phyloP scores from a whole-genome alignment of 345 rosid species.

The Durio zibethinus region DNA sequence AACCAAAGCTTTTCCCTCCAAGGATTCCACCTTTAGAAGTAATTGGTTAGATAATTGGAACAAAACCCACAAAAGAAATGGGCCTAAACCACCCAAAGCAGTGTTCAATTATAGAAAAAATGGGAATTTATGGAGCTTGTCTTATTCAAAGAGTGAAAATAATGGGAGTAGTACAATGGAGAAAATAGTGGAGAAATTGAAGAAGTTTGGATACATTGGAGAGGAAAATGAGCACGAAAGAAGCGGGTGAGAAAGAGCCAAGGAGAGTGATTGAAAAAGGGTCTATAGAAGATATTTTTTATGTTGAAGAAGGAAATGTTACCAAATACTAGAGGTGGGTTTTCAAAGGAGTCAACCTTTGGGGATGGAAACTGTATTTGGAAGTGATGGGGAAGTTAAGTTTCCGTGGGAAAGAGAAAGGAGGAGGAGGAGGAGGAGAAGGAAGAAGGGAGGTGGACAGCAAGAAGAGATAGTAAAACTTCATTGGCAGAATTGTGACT shows the following conservation, averaged over 20 bases:
- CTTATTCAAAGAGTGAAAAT: conserved; percentile 26
- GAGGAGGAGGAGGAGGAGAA: conserved; percentile 34
- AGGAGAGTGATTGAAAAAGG: conserved; percentile 68
- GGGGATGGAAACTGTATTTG: conserved; percentile 36
- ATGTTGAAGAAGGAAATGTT: conserved; percentile 60
- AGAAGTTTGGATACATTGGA: conserved; percentile 59
- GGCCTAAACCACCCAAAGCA: conserved; percentile 40
- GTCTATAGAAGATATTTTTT: conserved; percentile 67
- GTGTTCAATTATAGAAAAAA: conserved; percentile 45
- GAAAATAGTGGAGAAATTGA: conserved; percentile 77
- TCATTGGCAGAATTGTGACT: conserved; percentile 69
- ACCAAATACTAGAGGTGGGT: conserved; percentile 65
- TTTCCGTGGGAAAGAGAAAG: conserved; percentile 84
- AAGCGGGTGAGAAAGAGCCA: conserved; percentile 13
- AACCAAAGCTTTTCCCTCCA: conserved; percentile 19
- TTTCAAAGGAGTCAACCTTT: conserved; percentile 47
- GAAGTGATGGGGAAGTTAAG: conserved; percentile 49
- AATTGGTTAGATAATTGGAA: conserved; percentile 62
- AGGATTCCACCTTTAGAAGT: conserved; percentile 20
- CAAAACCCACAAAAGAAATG: conserved; percentile 37
- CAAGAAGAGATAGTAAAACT: conserved; percentile 52
- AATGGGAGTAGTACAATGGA: conserved; percentile 59
- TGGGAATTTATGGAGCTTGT: conserved; percentile 30
- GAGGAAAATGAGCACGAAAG: conserved; percentile 37
- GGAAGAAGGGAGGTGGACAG: conserved; percentile 46